A percentile compares a stretch with the other conserved stretches of the same genome.
Evolutionary conservation across 768 basidiomycete genomes (phyloP).

Genomic region (Lactifluus rugatus): DNA sequence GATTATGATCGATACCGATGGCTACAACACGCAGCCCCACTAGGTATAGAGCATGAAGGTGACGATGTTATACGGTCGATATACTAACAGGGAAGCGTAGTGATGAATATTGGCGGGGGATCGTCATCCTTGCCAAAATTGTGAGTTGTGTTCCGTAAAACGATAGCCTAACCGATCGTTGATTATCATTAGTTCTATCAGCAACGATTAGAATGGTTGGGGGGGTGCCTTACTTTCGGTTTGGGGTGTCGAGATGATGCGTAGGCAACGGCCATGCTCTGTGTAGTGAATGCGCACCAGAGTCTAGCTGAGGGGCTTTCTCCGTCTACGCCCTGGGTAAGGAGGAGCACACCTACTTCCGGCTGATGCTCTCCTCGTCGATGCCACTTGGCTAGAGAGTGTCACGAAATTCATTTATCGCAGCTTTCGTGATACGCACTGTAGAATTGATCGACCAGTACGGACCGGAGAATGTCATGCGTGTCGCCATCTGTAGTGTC

Average conservation of each 20-base stretch:
- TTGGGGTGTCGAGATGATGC: constrained; percentile 43
- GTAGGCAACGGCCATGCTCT: constrained; percentile 74
- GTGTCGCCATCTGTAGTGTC: constrained; percentile 37
- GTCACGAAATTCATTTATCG: not conserved
- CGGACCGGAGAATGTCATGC: constrained; percentile 42
- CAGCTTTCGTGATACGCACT: constrained; percentile 29
- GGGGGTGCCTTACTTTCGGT: constrained; percentile 42
- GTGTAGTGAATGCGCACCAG: constrained; percentile 79
- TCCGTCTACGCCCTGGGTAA: constrained; percentile 39
- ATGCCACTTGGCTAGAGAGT: constrained; percentile 28
- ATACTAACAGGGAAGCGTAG: constrained; percentile 33
- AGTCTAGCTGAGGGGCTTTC: constrained; percentile 40
- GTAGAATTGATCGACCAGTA: constrained; percentile 42
- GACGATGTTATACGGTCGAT: not conserved
- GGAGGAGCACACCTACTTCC: constrained; percentile 52
- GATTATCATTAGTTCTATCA: not conserved
- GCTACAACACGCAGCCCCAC: too few species aligned
- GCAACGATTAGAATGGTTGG: not conserved
- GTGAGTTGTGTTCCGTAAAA: constrained; percentile 26
- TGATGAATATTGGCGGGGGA: constrained; percentile 44
- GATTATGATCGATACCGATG: too few species aligned
- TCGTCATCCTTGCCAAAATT: constrained; percentile 9
- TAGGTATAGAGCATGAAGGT: too few species aligned
- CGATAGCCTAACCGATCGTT: constrained; percentile 26
- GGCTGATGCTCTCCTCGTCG: constrained; percentile 36